Conservation (phyloP, 108 stramenopile species). For the Stephanodiscus minutulus region DNA sequence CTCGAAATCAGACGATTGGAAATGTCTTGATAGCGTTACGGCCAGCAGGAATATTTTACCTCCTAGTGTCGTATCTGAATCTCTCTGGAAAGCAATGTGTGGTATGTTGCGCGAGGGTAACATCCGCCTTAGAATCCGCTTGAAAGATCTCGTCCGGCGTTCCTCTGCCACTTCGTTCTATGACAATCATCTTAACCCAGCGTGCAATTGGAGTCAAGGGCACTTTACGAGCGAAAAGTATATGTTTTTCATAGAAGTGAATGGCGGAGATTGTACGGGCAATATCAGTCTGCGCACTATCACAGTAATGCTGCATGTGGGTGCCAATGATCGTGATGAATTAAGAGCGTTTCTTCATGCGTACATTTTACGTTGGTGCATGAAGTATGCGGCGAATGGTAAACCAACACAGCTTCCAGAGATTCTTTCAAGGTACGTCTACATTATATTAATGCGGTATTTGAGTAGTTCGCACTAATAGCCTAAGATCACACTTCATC, state of each 20-base stretch:
- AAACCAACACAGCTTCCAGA: conserved; percentile 7
- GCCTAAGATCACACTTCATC: conserved; percentile 2
- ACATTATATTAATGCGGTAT: not conserved
- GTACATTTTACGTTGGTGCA: conserved; percentile 34
- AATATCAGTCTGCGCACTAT: conserved; percentile 14
- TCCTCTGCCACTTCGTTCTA: not conserved
- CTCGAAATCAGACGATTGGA: not conserved
- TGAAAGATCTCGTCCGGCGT: conserved; percentile 20
- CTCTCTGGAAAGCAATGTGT: conserved; percentile 36
- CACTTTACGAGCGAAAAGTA: conserved; percentile 22
- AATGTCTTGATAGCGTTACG: not conserved
- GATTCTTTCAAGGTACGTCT: not conserved
- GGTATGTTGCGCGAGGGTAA: conserved; percentile 28
- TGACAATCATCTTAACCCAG: not conserved
- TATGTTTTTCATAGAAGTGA: conserved; percentile 14
- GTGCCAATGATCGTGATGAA: conserved; percentile 57
- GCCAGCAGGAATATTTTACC: conserved; percentile 18
- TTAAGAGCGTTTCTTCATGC: conserved; percentile 73
- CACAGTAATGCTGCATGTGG: conserved; percentile 53
- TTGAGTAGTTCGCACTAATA: conserved; percentile 5
- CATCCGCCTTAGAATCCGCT: conserved; percentile 36
- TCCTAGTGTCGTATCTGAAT: conserved; percentile 44
- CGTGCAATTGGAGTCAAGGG: conserved; percentile 14
- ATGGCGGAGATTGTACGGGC: not conserved
- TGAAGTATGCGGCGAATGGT: conserved; percentile 6